These are phyloP conservation scores for Osmozyma mogii DNA, from an alignment of 805 yeast species.

Conservation along the genomic window DNA sequence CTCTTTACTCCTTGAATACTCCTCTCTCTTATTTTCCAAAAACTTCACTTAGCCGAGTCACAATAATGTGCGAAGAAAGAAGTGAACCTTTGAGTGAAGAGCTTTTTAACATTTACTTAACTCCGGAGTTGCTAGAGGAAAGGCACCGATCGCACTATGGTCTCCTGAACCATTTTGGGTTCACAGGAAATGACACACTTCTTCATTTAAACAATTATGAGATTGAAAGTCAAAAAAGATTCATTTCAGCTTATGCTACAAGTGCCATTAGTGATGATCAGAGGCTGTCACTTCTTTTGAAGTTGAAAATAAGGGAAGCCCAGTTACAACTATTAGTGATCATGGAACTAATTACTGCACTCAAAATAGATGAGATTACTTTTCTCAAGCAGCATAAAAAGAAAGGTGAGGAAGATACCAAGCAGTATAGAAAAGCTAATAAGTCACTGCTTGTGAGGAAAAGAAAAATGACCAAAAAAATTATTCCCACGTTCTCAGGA, in stretches of 20 bases:
- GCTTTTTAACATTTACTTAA: too few relatives aligned
- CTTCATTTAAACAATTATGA: too few relatives aligned
- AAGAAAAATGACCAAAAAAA: slow-evolving; percentile 13
- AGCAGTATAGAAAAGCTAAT: slow-evolving; percentile 12
- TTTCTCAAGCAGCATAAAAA: slow-evolving; percentile 22
- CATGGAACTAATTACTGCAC: slow-evolving; percentile 35
- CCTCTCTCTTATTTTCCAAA: slow-evolving; percentile 34
- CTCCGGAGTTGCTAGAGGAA: too few relatives aligned
- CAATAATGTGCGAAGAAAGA: too few relatives aligned
- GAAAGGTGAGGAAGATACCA: slow-evolving; percentile 21
- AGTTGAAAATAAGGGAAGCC: slow-evolving; percentile 47
- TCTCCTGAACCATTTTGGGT: too few relatives aligned
- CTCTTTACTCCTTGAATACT: slow-evolving; percentile 30
- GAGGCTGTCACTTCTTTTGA: slow-evolving; percentile 16
- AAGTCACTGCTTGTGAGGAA: slow-evolving; percentile 16
- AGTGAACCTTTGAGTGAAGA: too few relatives aligned
- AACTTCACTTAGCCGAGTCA: too few relatives aligned
- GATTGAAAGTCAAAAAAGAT: background rate
- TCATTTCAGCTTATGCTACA: background rate
- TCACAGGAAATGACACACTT: too few relatives aligned
- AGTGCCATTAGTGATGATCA: background rate
- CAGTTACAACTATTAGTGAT: slow-evolving; percentile 45
- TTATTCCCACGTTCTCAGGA: slow-evolving; percentile 38
- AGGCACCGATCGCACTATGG: too few relatives aligned
- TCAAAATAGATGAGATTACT: slow-evolving; percentile 27